Evolutionary conservation across 805 yeast genomes (phyloP), one percentile per base, ranked within the genome.

Genomic region (Starmerella kuoi): DNA sequence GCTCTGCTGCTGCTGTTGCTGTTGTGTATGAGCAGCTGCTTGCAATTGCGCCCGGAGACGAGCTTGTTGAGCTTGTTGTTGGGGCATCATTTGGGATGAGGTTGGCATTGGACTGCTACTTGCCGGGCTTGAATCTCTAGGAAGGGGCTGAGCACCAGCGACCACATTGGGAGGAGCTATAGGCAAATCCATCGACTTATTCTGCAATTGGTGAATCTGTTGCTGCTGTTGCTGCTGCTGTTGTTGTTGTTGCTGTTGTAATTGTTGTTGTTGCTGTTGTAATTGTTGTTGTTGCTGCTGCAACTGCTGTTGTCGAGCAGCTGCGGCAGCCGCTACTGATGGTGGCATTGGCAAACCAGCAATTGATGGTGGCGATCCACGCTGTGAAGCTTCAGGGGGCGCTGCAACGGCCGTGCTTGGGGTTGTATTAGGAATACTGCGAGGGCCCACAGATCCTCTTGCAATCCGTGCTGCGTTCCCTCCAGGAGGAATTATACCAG

Each of bases 281-380:
- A 18, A 46, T 45, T 23, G 45, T 30, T 14, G 37, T 28, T 26
- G 54, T 27, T 34, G 54, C 31, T 40, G 41, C 14, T 11, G 46
- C 24, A 42, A 53, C 42, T 38, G 60, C 31, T 27, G 47, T 17
- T 38, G 35, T 40, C 41, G 45, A 33, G 34, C 40, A n/a, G 36
- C 35, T 4, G 53, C 56, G 7, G 51, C 57, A 2, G 52, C 53
- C 0, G 54, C 59, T 7, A 47, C 57, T 3, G 53, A 49, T 2
- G 55, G 46, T 1, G 59, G 56, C 25, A 54, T 30, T 5, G 58
- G 58, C 17, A 55, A 41, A 18, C 53, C 58, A 3, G 55, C 54
- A 35, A 52, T 51, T 2, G 61, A 47, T 12, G 52, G 45, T 15
- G 43, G 44, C 32, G 34, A 18, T 25, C 28, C 28, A 9, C n/a